phyloP scores from a whole-genome alignment of 83 land plant species.

The Picea abies region DNA sequence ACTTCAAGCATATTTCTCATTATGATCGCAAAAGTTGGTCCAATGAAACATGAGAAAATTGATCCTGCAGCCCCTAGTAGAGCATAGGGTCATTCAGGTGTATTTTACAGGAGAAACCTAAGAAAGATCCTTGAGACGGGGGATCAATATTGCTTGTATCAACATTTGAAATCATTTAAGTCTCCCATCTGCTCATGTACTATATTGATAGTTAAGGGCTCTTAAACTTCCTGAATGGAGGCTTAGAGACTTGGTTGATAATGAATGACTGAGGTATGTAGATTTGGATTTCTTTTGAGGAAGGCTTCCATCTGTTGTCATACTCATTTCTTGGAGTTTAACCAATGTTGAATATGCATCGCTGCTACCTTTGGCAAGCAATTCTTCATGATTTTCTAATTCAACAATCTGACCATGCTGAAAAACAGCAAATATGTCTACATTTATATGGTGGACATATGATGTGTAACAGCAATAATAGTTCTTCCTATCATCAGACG shows the following conservation, averaged over 20 bases:
- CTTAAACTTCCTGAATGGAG: slow-evolving; percentile 60
- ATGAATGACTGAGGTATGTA: slow-evolving; percentile 66
- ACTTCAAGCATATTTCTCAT: slow-evolving; percentile 95
- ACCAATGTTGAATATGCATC: slow-evolving; percentile 87
- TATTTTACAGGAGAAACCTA: slow-evolving; percentile 82
- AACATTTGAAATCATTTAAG: slow-evolving; percentile 70
- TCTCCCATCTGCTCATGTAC: slow-evolving; percentile 83
- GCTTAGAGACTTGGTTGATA: slow-evolving; percentile 76
- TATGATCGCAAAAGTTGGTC: slow-evolving; percentile 93
- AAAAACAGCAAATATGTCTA: slow-evolving; percentile 84
- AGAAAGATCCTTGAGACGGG: slow-evolving; percentile 64
- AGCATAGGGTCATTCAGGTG: slow-evolving; percentile 94
- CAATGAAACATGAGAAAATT: slow-evolving; percentile 84
- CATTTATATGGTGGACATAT: slow-evolving; percentile 91
- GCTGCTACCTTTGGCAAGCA: slow-evolving; percentile 64
- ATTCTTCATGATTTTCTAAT: slow-evolving; percentile 81
- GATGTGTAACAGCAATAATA: slow-evolving; percentile 93
- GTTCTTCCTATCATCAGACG: slow-evolving; percentile 96
- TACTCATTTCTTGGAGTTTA: slow-evolving; percentile 83
- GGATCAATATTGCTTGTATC: slow-evolving; percentile 50
- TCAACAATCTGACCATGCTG: slow-evolving; percentile 91
- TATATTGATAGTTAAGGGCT: slow-evolving; percentile 66
- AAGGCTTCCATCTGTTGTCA: slow-evolving; percentile 47
- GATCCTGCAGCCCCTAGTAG: slow-evolving; percentile 88
- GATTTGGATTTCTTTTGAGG: slow-evolving; percentile 60